phyloP scores from a whole-genome alignment of 164 flowering plant genomes.

The Piper longum region DNA sequence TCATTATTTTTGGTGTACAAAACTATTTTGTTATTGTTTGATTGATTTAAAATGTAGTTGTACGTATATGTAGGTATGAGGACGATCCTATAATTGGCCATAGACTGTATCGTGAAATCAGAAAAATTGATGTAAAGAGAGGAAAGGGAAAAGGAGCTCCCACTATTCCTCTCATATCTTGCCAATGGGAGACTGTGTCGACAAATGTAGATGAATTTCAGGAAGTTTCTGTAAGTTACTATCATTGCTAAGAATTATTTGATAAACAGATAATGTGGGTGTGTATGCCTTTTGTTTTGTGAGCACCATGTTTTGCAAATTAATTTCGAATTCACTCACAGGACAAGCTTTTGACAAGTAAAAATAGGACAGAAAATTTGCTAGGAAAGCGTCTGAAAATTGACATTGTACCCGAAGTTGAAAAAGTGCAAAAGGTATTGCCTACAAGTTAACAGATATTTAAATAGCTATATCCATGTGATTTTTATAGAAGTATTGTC shows the following conservation, averaged over 20 bases:
- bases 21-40: background rate
- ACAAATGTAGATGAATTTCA: constrained; percentile 91
- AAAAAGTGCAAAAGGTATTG: constrained; percentile 83
- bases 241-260: background rate
- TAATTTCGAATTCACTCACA: constrained; percentile 14
- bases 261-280: background rate
- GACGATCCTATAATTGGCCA: constrained; percentile 87
- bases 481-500: background rate
- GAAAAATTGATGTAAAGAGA: constrained; percentile 73
- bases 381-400: constrained; percentile 81
- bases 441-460: background rate
- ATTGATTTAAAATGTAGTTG: background rate
- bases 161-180: constrained; percentile 41
- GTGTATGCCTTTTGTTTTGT: background rate
- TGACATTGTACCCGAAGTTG: constrained; percentile 94
- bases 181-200: constrained; percentile 94
- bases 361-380: constrained; percentile 78
- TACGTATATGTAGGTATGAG: constrained; percentile 60
- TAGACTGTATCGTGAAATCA: constrained; percentile 79
- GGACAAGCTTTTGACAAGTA: constrained; percentile 89
- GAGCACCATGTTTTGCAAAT: constrained; percentile 2
- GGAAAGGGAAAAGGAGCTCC: constrained; percentile 50
- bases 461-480: background rate
- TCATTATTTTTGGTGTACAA: no score
- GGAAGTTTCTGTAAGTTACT: constrained; percentile 81